phyloP scores from a whole-genome alignment of 306 rosid genomes.

The Carpinus viminea region DNA sequence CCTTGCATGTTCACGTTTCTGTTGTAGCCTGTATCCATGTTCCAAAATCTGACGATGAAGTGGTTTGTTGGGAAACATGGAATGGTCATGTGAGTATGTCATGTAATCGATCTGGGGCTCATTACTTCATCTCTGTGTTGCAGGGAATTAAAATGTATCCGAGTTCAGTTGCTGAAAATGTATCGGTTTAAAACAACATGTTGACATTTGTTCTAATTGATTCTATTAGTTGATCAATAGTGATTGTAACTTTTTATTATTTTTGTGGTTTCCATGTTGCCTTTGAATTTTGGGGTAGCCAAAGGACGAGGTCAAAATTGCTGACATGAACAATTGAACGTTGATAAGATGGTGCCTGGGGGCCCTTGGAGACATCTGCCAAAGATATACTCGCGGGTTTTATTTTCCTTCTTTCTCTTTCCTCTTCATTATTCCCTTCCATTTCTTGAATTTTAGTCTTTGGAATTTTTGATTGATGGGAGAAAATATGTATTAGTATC shows the following conservation, averaged over 20 bases:
- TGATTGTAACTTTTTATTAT: constrained; percentile 39
- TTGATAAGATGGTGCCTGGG: constrained; percentile 83
- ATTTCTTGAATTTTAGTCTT: constrained; percentile 21
- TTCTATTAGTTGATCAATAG: background rate
- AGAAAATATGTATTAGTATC: constrained; percentile 61
- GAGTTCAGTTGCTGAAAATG: constrained; percentile 71
- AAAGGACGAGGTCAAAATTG: constrained; percentile 80
- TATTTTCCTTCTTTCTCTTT: constrained; percentile 18
- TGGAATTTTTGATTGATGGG: constrained; percentile 33
- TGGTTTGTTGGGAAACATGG: background rate
- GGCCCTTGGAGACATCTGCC: too few relatives aligned
- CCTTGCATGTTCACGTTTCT: too few relatives aligned
- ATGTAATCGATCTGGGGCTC: background rate
- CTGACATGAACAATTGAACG: constrained; percentile 88
- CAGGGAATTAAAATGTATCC: constrained; percentile 93
- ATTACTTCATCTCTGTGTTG: too few relatives aligned
- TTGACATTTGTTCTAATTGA: constrained; percentile 22
- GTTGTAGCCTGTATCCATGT: background rate
- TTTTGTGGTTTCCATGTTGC: constrained; percentile 46
- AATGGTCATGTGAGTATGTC: background rate
- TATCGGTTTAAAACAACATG: constrained; percentile 40
- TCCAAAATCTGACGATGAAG: background rate
- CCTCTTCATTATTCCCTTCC: constrained; percentile 11
- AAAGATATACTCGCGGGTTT: too few relatives aligned
- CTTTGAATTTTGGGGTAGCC: constrained; percentile 79